Evolutionary conservation across 2,329 filamentous ascomycete species (phyloP).

Genomic region (Colletotrichum tamarilloi): DNA sequence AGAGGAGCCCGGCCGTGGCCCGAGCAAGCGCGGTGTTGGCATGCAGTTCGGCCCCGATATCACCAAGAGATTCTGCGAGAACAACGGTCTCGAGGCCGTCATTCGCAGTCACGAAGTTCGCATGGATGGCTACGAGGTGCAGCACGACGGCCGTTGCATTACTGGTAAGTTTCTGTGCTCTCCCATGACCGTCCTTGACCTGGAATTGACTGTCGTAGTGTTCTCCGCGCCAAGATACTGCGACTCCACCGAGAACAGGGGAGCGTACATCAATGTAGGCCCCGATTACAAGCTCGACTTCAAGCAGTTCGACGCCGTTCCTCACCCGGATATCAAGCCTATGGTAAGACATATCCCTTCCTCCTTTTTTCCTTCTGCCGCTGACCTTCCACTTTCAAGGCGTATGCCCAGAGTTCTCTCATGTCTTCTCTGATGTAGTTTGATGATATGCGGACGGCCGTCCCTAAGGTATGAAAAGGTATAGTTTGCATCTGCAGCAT

Average conservation of each 20-base stretch:
- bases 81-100: constrained; percentile 92
- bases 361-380: constrained; percentile 29
- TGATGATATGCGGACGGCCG: neutral
- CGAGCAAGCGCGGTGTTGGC: constrained; percentile 96
- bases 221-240: constrained; percentile 99
- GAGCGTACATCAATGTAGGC: constrained; percentile 97
- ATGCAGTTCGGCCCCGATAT: constrained; percentile 97
- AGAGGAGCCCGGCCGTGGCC: constrained; percentile 83
- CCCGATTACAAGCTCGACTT: constrained; percentile 92
- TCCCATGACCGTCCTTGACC: constrained; percentile 1
- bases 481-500: constrained; percentile 35
- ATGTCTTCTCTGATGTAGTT: constrained; percentile 78
- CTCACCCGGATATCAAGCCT: constrained; percentile 93
- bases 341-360: constrained; percentile 68
- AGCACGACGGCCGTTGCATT: constrained; percentile 95
- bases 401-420: constrained; percentile 86
- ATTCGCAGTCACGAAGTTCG: constrained; percentile 98
- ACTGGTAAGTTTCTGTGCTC: constrained; percentile 70
- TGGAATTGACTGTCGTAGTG: constrained; percentile 62
- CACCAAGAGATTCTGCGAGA: constrained; percentile 96
- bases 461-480: constrained; percentile 13
- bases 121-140: constrained; percentile 99
- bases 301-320: constrained; percentile 95
- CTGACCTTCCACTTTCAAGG: constrained; percentile 58
- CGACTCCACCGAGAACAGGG: constrained; percentile 97